Evolutionary conservation across 352 stramenopile genomes (phyloP), one percentile per base, ranked within the genome.

Genomic region (Phytophthora pisi): DNA sequence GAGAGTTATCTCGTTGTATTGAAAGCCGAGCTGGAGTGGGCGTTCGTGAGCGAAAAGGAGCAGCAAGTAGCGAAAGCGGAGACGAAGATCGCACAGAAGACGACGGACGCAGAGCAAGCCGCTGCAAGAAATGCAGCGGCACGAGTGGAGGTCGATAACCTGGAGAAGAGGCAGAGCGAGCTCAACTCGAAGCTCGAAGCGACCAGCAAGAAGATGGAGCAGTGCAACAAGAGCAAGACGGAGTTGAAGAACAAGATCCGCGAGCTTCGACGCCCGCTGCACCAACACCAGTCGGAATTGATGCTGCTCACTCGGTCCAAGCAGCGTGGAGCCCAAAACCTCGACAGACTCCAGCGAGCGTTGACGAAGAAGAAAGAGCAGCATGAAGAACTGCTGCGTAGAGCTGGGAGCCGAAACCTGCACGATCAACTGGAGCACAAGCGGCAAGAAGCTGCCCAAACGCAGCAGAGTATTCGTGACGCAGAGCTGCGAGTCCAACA

Each of bases 11-110:
- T 91, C 50, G 70, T 61, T 15, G 68, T 77, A 9, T 61, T 93
- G 1, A 90, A 91, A 58, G 83, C 88, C n/a, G 76, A 83, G 58
- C 64, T 91, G 1, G 81, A 79, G n/a, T 93, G 85, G 85, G 90
- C 83, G 9, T 88, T 92, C 66, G 85, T 92, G 11, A 57, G 70
- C 13, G 81, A 89, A 47, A 86, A 90, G 45, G 83, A 93, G 31
- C 9, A 64, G 0, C 55, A 81, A 51, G 78, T 76, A 5, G 63
- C 71, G 2, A 79, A 82, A 43, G 70, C 86, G 20, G 72, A 58
- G 2, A 79, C 75, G 53, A 89, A 82, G 52, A 86, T 82, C 59
- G 59, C 57, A 9, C 70, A 80, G 16, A 86, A 83, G 52, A 66
- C 88, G 63, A 57, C 34, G 9, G 76, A 87, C 13, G 75, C 77